Evolutionary conservation across 257 asterid genomes (phyloP), one percentile per base, ranked within the genome.

Genomic region (Jaltomata sinuosa): DNA sequence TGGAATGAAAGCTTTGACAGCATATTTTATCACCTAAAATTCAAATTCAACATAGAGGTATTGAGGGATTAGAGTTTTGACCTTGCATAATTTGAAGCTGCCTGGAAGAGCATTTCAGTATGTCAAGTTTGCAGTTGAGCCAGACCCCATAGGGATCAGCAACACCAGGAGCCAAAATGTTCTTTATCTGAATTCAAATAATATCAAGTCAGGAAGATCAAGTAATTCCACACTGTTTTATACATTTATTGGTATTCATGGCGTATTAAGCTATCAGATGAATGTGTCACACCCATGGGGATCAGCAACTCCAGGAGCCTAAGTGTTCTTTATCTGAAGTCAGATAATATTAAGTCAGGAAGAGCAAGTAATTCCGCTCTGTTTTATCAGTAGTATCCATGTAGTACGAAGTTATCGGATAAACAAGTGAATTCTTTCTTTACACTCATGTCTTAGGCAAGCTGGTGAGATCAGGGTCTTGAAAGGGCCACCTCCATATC

Each of bases 81-180:
- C 98, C 96, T 89, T 94, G 94, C 89, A 95, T 93, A 50, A 50
- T 85, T 84, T 85, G 84, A 82, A 94, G 94, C 87, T 93, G 96
- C 42, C 5, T 65, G 3, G 94, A n/a, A 2, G 98, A 90, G 88
- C 98, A 95, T 45, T 87, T 91, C 19, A 45, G 85, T 83, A 95
- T 92, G 69, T 94, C 93, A 12, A 89, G 72, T 85, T 90, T 91
- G 92, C 98, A 94, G 65, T 83, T 77, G 85, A 85, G 90, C 98
- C 98, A 95, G 38, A 68, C n/a, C 1, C 98, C 98, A 54, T 82
- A 91, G 42, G 96, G 96, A 89, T 94, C 98, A 86, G 97, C 95
- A 61, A 62, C 92, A 78, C 83, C 92, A 8, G 98, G 96, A 83
- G 94, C 98, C 88, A 95, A 82, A 83, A 87, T 89, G 79, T 95